Conservation (phyloP, 1,139 yeast genomes). For the Suhomyces coccinellae region DNA sequence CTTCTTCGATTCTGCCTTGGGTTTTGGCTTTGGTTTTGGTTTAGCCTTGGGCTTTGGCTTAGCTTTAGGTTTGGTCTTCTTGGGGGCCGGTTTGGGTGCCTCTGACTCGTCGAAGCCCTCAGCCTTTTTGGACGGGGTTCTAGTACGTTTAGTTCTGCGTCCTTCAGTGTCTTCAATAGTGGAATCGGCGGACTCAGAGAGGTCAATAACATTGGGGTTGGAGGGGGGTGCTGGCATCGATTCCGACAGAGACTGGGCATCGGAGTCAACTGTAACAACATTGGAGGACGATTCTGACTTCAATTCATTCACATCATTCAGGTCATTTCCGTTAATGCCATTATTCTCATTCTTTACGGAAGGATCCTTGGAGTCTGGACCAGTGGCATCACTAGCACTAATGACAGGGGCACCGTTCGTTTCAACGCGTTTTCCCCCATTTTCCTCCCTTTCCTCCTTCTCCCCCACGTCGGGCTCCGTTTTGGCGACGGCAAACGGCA, state of each 20-base stretch:
- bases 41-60: conserved; percentile 1
- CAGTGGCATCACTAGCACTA: background rate
- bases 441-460: background rate
- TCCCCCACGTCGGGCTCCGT: no score
- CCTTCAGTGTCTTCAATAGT: background rate
- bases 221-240: no score
- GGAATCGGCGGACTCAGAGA: background rate
- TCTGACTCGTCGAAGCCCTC: background rate
- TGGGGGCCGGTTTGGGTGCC: background rate
- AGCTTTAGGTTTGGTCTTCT: background rate
- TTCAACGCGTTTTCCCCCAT: no score
- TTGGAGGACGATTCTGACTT: background rate
- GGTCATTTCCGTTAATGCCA: background rate
- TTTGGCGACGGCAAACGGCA: conserved; percentile 7
- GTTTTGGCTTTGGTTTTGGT: background rate
- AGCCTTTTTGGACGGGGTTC: conserved; percentile 6
- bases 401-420: no score
- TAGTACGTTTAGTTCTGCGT: conserved; percentile 3
- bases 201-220: no score
- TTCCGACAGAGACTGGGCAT: no score
- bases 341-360: background rate
- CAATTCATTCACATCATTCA: background rate
- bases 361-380: background rate
- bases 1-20: conserved; percentile 1
- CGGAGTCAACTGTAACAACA: background rate